A percentile compares a stretch with the other conserved stretches of the same genome.
Evolutionary conservation across 495 filamentous ascomycete species (phyloP).

Genomic region (Penicillium bialowiezense): DNA sequence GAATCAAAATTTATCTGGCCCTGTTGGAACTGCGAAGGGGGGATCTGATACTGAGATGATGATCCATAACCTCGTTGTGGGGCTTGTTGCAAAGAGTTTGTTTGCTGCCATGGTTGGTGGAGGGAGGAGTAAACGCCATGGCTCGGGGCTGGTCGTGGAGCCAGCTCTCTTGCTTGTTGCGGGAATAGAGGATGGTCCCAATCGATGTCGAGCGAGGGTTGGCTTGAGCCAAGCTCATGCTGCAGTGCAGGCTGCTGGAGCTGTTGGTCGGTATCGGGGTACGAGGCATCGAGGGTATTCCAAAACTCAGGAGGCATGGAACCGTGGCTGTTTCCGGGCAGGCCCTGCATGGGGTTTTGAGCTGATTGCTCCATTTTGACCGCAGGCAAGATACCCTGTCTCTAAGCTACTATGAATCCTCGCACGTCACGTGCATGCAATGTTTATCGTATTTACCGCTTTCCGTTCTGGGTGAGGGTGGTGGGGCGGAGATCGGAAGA

Average conservation of each 20-base stretch:
- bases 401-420: constrained; percentile 12
- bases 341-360: constrained; percentile 32
- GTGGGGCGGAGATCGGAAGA: not conserved
- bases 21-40: constrained; percentile 32
- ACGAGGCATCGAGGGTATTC: constrained; percentile 38
- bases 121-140: constrained; percentile 37
- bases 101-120: constrained; percentile 35
- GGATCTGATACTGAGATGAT: constrained; percentile 29
- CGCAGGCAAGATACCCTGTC: constrained; percentile 3
- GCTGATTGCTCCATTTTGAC: constrained; percentile 40
- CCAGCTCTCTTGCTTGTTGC: constrained; percentile 23
- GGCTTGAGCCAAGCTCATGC: constrained; percentile 10
- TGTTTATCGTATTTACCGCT: constrained; percentile 2
- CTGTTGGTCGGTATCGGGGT: constrained; percentile 28
- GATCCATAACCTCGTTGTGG: constrained; percentile 24
- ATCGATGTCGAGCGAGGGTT: constrained; percentile 3
- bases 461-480: not conserved
- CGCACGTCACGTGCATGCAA: constrained; percentile 5
- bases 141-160: constrained; percentile 21
- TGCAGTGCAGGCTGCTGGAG: constrained; percentile 19
- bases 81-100: constrained; percentile 27
- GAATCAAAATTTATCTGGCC: constrained; percentile 37
- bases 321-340: constrained; percentile 27
- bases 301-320: constrained; percentile 36
- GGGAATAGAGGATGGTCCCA: constrained; percentile 15